Evolutionary conservation across 2,329 filamentous ascomycete species (phyloP).

Genomic region (Ophiocordyceps camponoti-floridani): DNA sequence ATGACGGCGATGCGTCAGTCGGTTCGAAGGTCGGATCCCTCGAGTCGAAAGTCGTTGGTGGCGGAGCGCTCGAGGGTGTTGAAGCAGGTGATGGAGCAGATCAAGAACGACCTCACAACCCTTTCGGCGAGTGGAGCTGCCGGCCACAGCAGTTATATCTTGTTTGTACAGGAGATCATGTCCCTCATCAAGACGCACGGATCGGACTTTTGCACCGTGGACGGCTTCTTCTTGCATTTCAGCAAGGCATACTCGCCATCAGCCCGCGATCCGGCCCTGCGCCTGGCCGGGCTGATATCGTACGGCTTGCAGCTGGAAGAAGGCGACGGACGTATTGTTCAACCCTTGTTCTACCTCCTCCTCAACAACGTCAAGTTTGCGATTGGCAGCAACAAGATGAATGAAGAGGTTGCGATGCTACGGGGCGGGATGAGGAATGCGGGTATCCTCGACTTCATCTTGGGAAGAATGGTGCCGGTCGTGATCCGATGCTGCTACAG

Average conservation of each 20-base stretch:
- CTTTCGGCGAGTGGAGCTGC: constrained; percentile 13
- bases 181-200: constrained; percentile 35
- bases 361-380: constrained; percentile 39
- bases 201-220: constrained; percentile 32
- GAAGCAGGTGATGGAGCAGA: constrained; percentile 31
- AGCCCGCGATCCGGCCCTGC: constrained; percentile 34
- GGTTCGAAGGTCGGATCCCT: constrained; percentile 20
- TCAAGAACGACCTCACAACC: constrained; percentile 28
- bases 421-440: constrained; percentile 27
- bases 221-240: constrained; percentile 38
- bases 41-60: constrained; percentile 16
- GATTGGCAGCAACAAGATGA: constrained; percentile 28
- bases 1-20: constrained; percentile 31
- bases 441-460: constrained; percentile 25
- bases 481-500: constrained; percentile 21
- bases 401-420: constrained; percentile 26
- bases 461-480: constrained; percentile 36
- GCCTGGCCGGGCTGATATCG: constrained; percentile 34
- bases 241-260: constrained; percentile 37
- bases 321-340: constrained; percentile 25
- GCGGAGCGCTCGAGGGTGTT: constrained; percentile 25
- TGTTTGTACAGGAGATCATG: constrained; percentile 33
- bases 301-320: constrained; percentile 37
- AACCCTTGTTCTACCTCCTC: constrained; percentile 37
- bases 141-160: constrained; percentile 28